Evolutionary conservation across 345 rosid genomes (phyloP), one percentile per base, ranked within the genome.

Genomic region (Sonneratia alba): DNA sequence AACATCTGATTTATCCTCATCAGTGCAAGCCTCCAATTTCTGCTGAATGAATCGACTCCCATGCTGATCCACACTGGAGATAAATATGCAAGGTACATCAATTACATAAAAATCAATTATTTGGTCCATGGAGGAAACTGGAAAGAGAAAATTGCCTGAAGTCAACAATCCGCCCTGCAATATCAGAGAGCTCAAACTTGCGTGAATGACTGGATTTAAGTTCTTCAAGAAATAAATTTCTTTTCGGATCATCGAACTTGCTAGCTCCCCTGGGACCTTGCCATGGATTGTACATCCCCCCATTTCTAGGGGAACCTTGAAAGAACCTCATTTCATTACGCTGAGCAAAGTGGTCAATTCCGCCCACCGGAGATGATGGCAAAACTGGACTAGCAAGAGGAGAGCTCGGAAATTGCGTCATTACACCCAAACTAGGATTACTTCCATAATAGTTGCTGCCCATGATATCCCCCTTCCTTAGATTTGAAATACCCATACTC

Each of bases 31-130:
- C 79, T 96, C 99, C 81, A 92, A 74, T 84, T 96, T 92, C 83
- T 96, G 97, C 83, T 96, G 99, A 79, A 96, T 96, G 82, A 89
- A 96, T 38, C 99, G 98, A 81, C 98, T 96, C 74, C 99, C 99
- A 76, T 96, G 99, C 81, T 92, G 97, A 84, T 95, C 99, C 78
- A 87, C 87, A 75, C 99, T 95, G 91, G 76, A 80, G 74, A 66
- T 32, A 67, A 74, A 80, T 69, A 75, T 57, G 40, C 42, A 71
- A 61, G 22, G 51, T 48, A 56, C 72, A 70, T 67, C 70, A 71
- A 65, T 73, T 76, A 51, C 62, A 66, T 21, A 69, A 22, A 10
- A 37, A 70, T 71, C 55, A 24, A 49, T 70, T 24, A 71, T 32
- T 27, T 61, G 59, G 5, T 72, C 56, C 64, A 19, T 75, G 45